These are phyloP conservation scores for Sparassis latifolia DNA, from an alignment of 1,284 basidiomycete genomes.

Conservation along the genomic window DNA sequence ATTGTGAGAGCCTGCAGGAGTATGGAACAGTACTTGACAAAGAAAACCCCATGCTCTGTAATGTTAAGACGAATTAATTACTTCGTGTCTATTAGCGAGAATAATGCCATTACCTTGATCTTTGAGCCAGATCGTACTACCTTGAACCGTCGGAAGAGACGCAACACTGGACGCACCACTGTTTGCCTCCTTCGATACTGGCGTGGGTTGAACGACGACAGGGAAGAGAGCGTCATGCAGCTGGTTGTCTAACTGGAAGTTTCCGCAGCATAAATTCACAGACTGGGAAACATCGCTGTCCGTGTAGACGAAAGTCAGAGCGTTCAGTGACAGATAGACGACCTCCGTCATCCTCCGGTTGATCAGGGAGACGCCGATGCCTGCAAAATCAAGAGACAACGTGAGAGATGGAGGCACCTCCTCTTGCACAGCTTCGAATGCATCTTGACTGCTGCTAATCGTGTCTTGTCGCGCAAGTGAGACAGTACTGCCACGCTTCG, in stretches of 20 bases:
- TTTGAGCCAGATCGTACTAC: slow-evolving; percentile 85
- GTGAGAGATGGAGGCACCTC: slow-evolving; percentile 64
- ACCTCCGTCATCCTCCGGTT: slow-evolving; percentile 89
- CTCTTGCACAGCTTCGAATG: slow-evolving; percentile 87
- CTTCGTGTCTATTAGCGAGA: too few relatives aligned
- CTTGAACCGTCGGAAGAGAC: slow-evolving; percentile 89
- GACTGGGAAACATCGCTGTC: slow-evolving; percentile 81
- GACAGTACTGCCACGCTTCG: slow-evolving; percentile 49
- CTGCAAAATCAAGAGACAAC: slow-evolving; percentile 78
- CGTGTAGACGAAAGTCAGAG: slow-evolving; percentile 82
- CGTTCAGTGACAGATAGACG: slow-evolving; percentile 80
- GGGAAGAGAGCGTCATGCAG: slow-evolving; percentile 95
- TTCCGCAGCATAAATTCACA: slow-evolving; percentile 80
- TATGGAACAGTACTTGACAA: slow-evolving; percentile 96
- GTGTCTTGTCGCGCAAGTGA: slow-evolving; percentile 66
- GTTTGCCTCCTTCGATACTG: slow-evolving; percentile 79
- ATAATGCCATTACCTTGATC: slow-evolving; percentile 68
- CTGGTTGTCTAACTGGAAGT: slow-evolving; percentile 96
- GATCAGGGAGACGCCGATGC: slow-evolving; percentile 90
- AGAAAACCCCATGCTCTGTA: slow-evolving; percentile 89
- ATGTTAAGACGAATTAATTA: background rate
- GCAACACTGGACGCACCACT: slow-evolving; percentile 76
- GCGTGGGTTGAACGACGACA: slow-evolving; percentile 93
- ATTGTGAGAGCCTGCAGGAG: slow-evolving; percentile 93
- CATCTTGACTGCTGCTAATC: slow-evolving; percentile 60